These are phyloP conservation scores for Aegilops longissima DNA, from an alignment of 176 grass and related monocot genomes.

Conservation along the genomic window DNA sequence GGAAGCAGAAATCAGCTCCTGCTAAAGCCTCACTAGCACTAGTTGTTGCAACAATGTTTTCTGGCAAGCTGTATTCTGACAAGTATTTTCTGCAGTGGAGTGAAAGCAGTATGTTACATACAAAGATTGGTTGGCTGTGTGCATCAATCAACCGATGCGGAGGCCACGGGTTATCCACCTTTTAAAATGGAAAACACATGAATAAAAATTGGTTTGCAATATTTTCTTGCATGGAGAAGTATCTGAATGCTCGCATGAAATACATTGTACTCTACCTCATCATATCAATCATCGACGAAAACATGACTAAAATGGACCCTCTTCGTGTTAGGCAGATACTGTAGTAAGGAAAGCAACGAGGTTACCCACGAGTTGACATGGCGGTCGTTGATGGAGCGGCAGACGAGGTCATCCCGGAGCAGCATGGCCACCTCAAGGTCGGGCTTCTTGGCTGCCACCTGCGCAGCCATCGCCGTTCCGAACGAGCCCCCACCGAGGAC, in stretches of 20 bases:
- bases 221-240: not conserved
- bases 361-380: conserved; percentile 56
- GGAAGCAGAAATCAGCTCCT: conserved; percentile 91
- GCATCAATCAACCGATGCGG: too few relatives aligned
- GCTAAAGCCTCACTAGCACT: conserved; percentile 72
- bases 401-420: conserved; percentile 67
- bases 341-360: not conserved
- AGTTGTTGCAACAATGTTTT: conserved; percentile 87
- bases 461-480: conserved; percentile 82
- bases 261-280: not conserved
- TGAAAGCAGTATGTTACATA: not conserved
- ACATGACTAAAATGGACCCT: not conserved
- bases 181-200: too few relatives aligned
- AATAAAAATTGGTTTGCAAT: too few relatives aligned
- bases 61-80: conserved; percentile 59
- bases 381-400: conserved; percentile 64
- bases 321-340: not conserved
- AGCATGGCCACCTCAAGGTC: conserved; percentile 77
- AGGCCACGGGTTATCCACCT: too few relatives aligned
- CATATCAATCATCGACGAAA: not conserved
- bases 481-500: conserved; percentile 86
- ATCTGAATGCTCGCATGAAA: not conserved
- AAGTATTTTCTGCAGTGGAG: conserved; percentile 78
- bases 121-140: not conserved
- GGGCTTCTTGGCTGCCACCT: conserved; percentile 70